Percentiles rank a stretch among this genome's conserved stretches.
These are phyloP conservation scores for Malus orientalis DNA, from an alignment of 306 rosid species.

Conservation along the genomic window DNA sequence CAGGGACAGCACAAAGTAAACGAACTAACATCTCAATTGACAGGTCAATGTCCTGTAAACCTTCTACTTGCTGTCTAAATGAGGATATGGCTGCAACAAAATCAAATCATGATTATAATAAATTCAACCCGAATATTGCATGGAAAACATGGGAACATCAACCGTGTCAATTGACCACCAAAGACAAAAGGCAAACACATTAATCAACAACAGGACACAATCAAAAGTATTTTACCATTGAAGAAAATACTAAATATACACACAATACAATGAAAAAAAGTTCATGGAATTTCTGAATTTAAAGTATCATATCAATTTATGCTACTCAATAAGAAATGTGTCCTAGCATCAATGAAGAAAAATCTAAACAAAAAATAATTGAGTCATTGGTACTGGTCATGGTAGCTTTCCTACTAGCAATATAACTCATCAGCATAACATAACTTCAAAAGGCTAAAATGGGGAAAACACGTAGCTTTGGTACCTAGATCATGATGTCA, in stretches of 20 bases:
- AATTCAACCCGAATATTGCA: background rate
- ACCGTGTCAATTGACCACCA: background rate
- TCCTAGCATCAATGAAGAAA: background rate
- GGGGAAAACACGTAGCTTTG: background rate
- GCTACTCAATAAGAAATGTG: background rate
- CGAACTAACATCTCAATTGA: constrained; percentile 77
- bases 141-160: background rate
- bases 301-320: background rate
- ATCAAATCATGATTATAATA: background rate
- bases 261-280: background rate
- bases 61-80: constrained; percentile 77
- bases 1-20: constrained; percentile 80
- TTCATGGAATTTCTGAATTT: background rate
- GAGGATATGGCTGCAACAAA: constrained; percentile 74
- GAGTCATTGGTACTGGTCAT: background rate
- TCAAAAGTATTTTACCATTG: background rate
- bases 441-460: background rate
- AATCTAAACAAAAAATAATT: background rate
- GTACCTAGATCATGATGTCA: background rate
- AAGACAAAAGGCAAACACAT: background rate
- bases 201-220: background rate
- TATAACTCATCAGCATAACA: background rate
- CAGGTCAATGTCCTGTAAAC: constrained; percentile 53
- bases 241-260: background rate
- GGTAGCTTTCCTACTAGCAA: background rate